Base-by-base conservation (phyloP, 2,329 filamentous ascomycete species). In the Beauveria australis region DNA sequence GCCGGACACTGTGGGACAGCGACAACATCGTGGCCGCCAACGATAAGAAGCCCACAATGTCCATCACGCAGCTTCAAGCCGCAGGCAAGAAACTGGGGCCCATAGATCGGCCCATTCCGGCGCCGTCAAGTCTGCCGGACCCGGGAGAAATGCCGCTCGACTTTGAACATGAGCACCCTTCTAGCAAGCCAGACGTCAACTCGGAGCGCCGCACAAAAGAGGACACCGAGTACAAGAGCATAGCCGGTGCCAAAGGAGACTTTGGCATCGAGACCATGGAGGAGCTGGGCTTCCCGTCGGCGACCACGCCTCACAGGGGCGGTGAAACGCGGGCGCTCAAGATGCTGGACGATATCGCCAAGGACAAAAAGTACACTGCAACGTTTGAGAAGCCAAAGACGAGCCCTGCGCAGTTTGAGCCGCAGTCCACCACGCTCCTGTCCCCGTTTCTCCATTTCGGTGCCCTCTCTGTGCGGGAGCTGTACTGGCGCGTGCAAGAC, bases 301-400 rank as follows among this genome's bases (percentile, higher is more conserved):
- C 87, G 1, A 89, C 84, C 1, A 87, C 86, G 6, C 81, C 82
- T 1, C 86, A 90, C 67, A 79, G 81, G 6, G 89, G 89, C 30
- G 89, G 89, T n/a, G 89, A 92, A 72, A 84, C 78, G 1, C 67
- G 81, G 1, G 88, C 88, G 0, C 73, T 92, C 3, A 69, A 78
- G 63, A 75, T 75, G 33, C 78, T 92, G 1, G 76, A 81, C 9
- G 73, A 79, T 3, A 82, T 89, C 37, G 79, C 89, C 62, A 74
- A 78, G 2, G 75, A 91, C 63, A 78, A 83, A 62, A 78, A 83
- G 58, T 92, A 90, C 69, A 85, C 85, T 0, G 87, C 86, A 1
- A 90, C 84, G 0, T 92, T 92, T 67, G 81, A 86, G 68, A 92
- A 92, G 70, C 89, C 89, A 1, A 85, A 86, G 61, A 91, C 88